Percentiles rank a stretch among this genome's conserved stretches.
Evolutionary conservation across 129 eudicot species (phyloP).

Genomic region (Centaurea solstitialis): DNA sequence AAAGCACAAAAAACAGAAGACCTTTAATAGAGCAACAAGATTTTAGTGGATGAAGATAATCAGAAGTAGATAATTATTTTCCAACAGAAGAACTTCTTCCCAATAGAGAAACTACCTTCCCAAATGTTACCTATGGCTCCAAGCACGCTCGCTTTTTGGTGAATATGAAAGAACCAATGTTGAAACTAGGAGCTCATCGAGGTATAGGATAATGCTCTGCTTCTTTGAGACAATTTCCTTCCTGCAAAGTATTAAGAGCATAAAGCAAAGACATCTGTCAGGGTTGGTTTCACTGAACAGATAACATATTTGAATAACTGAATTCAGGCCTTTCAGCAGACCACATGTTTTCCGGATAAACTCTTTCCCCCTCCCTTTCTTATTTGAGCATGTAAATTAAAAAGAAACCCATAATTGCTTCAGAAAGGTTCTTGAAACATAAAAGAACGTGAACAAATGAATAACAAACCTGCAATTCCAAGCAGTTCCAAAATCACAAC

Average conservation of each 20-base stretch:
- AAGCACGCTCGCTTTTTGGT: constrained; percentile 87
- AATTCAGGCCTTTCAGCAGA: not conserved
- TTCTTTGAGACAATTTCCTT: constrained; percentile 69
- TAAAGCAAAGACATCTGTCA: not conserved
- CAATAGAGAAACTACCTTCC: constrained; percentile 25
- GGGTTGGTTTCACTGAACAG: not conserved
- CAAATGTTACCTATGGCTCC: constrained; percentile 85
- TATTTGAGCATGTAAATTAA: not conserved
- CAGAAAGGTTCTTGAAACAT: constrained; percentile 1
- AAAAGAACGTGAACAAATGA: not conserved
- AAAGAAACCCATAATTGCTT: not conserved
- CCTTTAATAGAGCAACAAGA: constrained; percentile 4
- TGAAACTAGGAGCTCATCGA: constrained; percentile 71
- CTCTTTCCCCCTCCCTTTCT: not conserved
- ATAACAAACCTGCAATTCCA: constrained; percentile 79
- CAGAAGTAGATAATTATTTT: constrained; percentile 1
- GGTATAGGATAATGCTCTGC: constrained; percentile 31
- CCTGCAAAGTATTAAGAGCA: constrained; percentile 39
- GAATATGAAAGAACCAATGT: constrained; percentile 74
- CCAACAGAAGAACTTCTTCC: not conserved
- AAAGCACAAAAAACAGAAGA: constrained; percentile 10
- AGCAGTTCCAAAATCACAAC: constrained; percentile 90
- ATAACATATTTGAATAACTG: constrained; percentile 13
- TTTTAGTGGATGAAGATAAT: not conserved
- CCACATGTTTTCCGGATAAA: not conserved